Conservation (phyloP, 73 alveolate species). For the Vitrella brassicaformis region DNA sequence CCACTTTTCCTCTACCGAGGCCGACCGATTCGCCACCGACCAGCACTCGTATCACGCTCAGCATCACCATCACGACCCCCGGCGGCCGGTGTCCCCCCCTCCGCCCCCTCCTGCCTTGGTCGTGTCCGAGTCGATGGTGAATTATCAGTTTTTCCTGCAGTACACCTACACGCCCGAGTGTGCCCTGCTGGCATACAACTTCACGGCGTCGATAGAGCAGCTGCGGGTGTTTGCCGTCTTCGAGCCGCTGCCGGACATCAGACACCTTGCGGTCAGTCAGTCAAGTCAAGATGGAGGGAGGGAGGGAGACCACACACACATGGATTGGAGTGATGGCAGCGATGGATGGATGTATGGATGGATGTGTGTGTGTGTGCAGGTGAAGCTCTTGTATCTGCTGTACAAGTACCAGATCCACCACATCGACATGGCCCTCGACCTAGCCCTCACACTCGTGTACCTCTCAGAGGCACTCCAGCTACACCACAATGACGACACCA, state of each 20-base stretch:
- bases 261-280: neutral
- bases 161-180: constrained; percentile 37
- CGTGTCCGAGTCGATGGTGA: too few relatives aligned
- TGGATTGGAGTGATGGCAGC: neutral
- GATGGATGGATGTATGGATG: neutral
- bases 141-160: neutral
- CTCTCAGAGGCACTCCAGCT: constrained; percentile 3
- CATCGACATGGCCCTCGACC: constrained; percentile 33
- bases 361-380: neutral
- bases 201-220: constrained; percentile 13
- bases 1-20: too few relatives aligned
- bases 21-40: too few relatives aligned
- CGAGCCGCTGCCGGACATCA: constrained; percentile 1
- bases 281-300: neutral
- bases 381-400: neutral
- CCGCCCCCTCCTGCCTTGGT: too few relatives aligned
- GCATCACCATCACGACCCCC: too few relatives aligned
- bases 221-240: constrained; percentile 11
- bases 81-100: too few relatives aligned
- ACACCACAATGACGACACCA: neutral
- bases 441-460: constrained; percentile 22
- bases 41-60: too few relatives aligned
- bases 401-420: constrained; percentile 13
- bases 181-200: constrained; percentile 37
- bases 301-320: neutral